Evolutionary conservation across 805 yeast species (phyloP).

Genomic region (Ogataea haglerorum): DNA sequence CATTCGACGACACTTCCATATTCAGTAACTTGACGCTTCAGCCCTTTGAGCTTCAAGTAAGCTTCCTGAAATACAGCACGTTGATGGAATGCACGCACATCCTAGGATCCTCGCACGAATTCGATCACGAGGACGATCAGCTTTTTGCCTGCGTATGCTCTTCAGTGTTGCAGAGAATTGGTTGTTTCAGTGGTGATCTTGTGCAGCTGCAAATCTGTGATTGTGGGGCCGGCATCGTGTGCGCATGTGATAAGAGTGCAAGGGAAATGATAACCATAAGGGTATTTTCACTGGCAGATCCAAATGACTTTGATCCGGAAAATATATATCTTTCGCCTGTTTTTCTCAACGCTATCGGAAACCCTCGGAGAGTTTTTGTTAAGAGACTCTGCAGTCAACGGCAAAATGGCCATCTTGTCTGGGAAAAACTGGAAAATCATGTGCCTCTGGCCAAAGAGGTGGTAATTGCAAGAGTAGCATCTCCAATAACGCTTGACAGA

Average conservation of each 20-base stretch:
- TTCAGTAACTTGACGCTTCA: slow-evolving; percentile 6
- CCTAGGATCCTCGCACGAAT: slow-evolving; percentile 14
- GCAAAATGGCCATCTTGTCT: slow-evolving; percentile 20
- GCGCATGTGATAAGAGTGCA: slow-evolving; percentile 16
- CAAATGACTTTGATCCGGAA: slow-evolving; percentile 42
- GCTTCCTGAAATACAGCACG: slow-evolving; percentile 6
- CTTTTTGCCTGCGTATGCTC: slow-evolving; percentile 45
- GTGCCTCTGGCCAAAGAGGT: slow-evolving; percentile 58
- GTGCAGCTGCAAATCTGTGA: slow-evolving; percentile 32
- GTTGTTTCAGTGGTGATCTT: slow-evolving; percentile 68
- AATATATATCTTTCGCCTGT: slow-evolving; percentile 62
- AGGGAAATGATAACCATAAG: slow-evolving; percentile 32
- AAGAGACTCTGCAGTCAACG: slow-evolving; percentile 19
- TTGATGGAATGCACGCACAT: slow-evolving; percentile 20
- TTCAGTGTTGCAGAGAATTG: slow-evolving; percentile 50
- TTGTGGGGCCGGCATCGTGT: slow-evolving; percentile 16
- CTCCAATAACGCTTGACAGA: slow-evolving; percentile 66
- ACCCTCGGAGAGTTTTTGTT: slow-evolving; percentile 28
- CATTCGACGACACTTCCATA: slow-evolving; percentile 6
- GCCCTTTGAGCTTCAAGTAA: slow-evolving; percentile 13
- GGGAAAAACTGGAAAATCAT: slow-evolving; percentile 20
- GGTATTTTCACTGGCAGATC: slow-evolving; percentile 62
- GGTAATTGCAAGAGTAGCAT: slow-evolving; percentile 62
- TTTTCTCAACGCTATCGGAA: slow-evolving; percentile 46
- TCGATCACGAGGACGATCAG: slow-evolving; percentile 42